A percentile compares a stretch with the other conserved stretches of the same genome.
These are phyloP conservation scores for Vigna mungo DNA, from an alignment of 306 rosid species.

Conservation along the genomic window DNA sequence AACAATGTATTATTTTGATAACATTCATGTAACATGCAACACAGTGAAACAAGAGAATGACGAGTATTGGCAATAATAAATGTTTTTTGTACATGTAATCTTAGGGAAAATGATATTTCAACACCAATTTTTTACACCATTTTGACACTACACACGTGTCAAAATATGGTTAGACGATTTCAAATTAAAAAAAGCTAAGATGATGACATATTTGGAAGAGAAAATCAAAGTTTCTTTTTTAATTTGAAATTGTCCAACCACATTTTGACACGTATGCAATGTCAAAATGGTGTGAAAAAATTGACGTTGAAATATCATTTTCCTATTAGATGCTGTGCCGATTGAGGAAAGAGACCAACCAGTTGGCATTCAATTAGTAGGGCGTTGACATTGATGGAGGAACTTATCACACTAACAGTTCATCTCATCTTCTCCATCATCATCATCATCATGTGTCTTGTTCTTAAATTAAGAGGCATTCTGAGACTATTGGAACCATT, in stretches of 20 bases:
- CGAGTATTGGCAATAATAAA: neutral
- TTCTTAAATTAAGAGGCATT: conserved; percentile 9
- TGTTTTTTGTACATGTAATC: neutral
- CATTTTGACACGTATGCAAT: no score
- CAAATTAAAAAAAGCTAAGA: no score
- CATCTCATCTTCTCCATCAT: no score
- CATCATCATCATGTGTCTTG: neutral
- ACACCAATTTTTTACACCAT: no score
- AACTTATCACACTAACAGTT: neutral
- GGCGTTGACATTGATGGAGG: conserved; percentile 12
- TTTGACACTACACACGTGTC: no score
- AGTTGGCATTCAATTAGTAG: conserved; percentile 29
- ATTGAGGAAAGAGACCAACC: conserved; percentile 25
- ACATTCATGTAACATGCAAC: conserved; percentile 12
- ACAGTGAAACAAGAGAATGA: conserved; percentile 1
- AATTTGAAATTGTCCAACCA: no score
- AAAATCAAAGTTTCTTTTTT: no score
- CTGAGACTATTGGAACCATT: neutral
- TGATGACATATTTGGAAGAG: no score
- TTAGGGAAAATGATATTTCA: no score
- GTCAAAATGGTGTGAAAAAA: no score
- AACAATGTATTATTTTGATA: neutral
- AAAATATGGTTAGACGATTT: no score
- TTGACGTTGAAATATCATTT: no score
- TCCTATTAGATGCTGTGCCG: neutral